Conservation (phyloP, 768 basidiomycete species). For the Suillus subalutaceus region DNA sequence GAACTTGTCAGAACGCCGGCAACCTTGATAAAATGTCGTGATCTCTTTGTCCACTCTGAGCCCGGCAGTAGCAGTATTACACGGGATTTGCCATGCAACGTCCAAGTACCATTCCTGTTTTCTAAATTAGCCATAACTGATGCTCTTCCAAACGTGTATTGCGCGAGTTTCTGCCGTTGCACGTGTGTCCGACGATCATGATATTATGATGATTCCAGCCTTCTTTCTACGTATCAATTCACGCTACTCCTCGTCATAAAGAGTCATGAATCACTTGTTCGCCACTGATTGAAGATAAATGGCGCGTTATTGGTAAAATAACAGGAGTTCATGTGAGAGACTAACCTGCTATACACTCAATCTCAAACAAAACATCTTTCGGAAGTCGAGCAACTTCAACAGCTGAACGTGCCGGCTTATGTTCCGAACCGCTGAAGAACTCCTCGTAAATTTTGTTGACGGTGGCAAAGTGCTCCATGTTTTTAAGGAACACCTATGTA, state of each 20-base stretch:
- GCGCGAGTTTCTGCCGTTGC: not conserved
- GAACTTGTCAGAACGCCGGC: too few species aligned
- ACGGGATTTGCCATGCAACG: too few species aligned
- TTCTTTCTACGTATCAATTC: not conserved
- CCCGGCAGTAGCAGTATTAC: too few species aligned
- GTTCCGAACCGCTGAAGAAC: conserved; percentile 71
- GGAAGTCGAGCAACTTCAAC: conserved; percentile 91
- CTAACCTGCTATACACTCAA: conserved; percentile 86
- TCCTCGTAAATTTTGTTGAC: conserved; percentile 83
- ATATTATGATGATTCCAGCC: not conserved
- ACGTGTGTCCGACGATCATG: not conserved
- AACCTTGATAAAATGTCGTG: too few species aligned
- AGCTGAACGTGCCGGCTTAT: conserved; percentile 91
- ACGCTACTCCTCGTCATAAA: not conserved
- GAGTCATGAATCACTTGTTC: not conserved
- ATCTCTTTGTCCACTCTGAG: too few species aligned
- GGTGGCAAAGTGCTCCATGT: conserved; percentile 86
- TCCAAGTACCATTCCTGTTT: not conserved
- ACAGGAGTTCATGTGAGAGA: not conserved
- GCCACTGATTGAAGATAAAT: not conserved
- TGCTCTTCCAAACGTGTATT: not conserved
- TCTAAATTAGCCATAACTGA: not conserved
- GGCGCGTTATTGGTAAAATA: not conserved
- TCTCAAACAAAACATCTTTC: conserved; percentile 89
- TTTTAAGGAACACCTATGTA: conserved; percentile 83